Base-by-base conservation (phyloP, 75 land plant species). In the Selaginella tamariscina region DNA sequence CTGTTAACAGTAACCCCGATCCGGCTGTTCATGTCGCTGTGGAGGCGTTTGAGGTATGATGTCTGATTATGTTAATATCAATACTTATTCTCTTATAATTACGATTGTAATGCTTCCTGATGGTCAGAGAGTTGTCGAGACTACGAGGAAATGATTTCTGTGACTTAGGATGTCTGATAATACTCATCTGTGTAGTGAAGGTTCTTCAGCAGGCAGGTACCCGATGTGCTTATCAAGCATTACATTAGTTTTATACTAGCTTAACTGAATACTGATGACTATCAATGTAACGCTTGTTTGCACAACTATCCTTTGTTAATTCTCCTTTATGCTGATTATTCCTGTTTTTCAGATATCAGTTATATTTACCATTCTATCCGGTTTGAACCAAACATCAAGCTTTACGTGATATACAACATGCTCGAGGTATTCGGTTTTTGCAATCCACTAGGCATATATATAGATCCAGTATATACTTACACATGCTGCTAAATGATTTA, bases 381-480 rank as follows among this genome's bases (percentile, higher is more conserved):
- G 31, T 87, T 94, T 24, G 96, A 95, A 74, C 94, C 92, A 33
- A 90, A 88, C 28, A 77, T 95, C 59, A 95, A 95, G 73, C 82
- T 95, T 1, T 95, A 95, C 77, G 96, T 95, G 28, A 85, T 95
- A 29, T 95, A 85, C 80, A 95, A 95, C 76, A 91, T 95, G 0
- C 74, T 95, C 71, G 99, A 95, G 96, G 99, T 95, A 59, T n/a
- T n/a, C n/a, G n/a, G n/a, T n/a, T n/a, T n/a, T n/a, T n/a, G n/a
- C n/a, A n/a, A n/a, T n/a, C n/a, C n/a, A n/a, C n/a, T n/a, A n/a
- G n/a, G n/a, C n/a, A n/a, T n/a, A n/a, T n/a, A n/a, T n/a, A n/a
- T n/a, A 64, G 84, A 39, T 39, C 15, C 49, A 39, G 15, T 5
- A 39, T 59, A 9, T 59, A 5, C 62, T 59, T n/a, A n/a, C n/a